These are phyloP conservation scores for Phyllosticta paracitricarpa DNA, from an alignment of 2,329 filamentous ascomycete genomes.

Conservation along the genomic window DNA sequence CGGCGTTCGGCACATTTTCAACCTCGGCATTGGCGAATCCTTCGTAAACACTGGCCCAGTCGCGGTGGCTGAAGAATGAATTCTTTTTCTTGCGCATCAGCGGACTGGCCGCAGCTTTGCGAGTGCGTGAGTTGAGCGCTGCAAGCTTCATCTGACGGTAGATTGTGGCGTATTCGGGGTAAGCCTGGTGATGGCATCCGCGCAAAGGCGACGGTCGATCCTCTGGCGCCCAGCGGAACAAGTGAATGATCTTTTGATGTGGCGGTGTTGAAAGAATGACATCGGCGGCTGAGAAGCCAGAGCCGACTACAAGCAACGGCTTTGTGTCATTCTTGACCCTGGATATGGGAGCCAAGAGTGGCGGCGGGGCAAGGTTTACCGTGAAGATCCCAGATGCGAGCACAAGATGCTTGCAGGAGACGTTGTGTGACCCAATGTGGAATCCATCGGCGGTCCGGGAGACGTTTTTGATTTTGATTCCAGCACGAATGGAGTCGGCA, in stretches of 20 bases:
- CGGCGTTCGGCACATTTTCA: constrained; percentile 18
- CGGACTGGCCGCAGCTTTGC: constrained; percentile 1
- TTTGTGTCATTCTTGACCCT: constrained; percentile 16
- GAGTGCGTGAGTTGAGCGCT: constrained; percentile 17
- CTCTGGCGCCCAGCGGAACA: constrained; percentile 51
- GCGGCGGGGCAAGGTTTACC: constrained; percentile 41
- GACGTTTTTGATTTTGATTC: constrained; percentile 33
- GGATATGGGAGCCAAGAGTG: constrained; percentile 38
- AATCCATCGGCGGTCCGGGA: constrained; percentile 38
- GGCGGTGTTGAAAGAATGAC: constrained; percentile 45
- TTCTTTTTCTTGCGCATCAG: constrained; percentile 28
- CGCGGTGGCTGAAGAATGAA: constrained; percentile 36
- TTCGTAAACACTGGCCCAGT: constrained; percentile 44
- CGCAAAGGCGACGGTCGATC: constrained; percentile 46
- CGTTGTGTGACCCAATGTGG: constrained; percentile 40
- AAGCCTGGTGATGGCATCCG: constrained; percentile 50
- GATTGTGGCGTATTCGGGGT: constrained; percentile 51
- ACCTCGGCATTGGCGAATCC: constrained; percentile 46
- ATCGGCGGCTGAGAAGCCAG: constrained; percentile 53
- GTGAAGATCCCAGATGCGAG: constrained; percentile 52
- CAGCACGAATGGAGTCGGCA: constrained; percentile 35
- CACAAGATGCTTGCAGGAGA: constrained; percentile 47
- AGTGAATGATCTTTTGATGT: constrained; percentile 46
- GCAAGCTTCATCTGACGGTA: constrained; percentile 52
- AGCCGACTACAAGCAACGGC: constrained; percentile 48